Conservation (phyloP, 2,329 filamentous ascomycete species). For the Xylariaceae sp. region DNA sequence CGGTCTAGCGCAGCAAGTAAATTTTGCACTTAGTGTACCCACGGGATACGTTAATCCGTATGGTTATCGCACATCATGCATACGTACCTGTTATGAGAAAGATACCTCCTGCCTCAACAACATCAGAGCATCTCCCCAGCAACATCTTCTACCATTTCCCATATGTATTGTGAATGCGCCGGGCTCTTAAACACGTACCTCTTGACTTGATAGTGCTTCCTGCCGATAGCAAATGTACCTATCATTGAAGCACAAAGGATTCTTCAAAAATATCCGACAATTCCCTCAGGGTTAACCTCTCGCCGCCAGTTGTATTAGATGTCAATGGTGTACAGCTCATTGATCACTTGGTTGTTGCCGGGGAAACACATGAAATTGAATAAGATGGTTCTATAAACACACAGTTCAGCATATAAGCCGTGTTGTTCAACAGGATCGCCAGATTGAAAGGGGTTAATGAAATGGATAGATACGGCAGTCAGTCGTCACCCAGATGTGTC, state of each 20-base stretch:
- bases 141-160: too few species aligned
- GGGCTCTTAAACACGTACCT: too few species aligned
- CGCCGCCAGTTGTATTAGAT: slow-evolving; percentile 15
- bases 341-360: slow-evolving; percentile 10
- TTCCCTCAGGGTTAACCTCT: slow-evolving; percentile 9
- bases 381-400: neutral
- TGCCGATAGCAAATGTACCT: slow-evolving; percentile 3
- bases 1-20: too few species aligned
- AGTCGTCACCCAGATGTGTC: slow-evolving; percentile 9
- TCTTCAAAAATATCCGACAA: slow-evolving; percentile 3
- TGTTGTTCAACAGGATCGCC: neutral
- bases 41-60: too few species aligned
- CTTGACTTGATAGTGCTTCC: too few species aligned
- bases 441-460: neutral
- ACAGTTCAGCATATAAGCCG: neutral
- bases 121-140: too few species aligned
- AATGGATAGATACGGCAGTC: neutral
- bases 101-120: too few species aligned
- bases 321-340: neutral
- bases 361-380: slow-evolving; percentile 9
- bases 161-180: too few species aligned
- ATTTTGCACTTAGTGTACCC: too few species aligned
- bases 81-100: too few species aligned
- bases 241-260: slow-evolving; percentile 6
- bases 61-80: too few species aligned